Percentiles rank a stretch among this genome's conserved stretches.
Conservation (phyloP, 176 grass and related monocot genomes). For the Themeda triandra region DNA sequence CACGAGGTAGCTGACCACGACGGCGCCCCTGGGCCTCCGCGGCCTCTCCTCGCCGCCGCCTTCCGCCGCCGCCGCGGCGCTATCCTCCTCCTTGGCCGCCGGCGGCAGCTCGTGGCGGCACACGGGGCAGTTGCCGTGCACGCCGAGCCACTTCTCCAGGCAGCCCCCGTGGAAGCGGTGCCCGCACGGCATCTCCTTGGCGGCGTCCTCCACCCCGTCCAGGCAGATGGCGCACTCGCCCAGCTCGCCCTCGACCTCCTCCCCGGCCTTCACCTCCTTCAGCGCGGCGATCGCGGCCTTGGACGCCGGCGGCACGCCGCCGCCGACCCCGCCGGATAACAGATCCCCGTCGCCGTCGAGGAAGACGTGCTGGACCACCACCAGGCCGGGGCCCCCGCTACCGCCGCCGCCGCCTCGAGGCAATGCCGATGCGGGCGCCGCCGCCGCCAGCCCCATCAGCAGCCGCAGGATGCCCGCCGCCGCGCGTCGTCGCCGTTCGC, state of each 20-base stretch:
- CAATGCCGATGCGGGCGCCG: not conserved
- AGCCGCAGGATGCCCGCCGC: constrained; percentile 34
- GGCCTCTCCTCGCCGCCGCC: constrained; percentile 26
- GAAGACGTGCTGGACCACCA: constrained; percentile 35
- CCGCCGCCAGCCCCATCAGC: constrained; percentile 9
- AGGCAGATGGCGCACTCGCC: constrained; percentile 71
- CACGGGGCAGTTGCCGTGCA: constrained; percentile 74
- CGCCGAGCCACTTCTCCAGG: constrained; percentile 66
- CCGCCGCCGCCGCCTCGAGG: not conserved
- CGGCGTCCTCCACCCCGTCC: constrained; percentile 33
- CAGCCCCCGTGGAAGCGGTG: constrained; percentile 79
- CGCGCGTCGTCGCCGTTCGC: constrained; percentile 18
- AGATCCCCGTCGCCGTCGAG: constrained; percentile 12
- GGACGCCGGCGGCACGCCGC: constrained; percentile 49
- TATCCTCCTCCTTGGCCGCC: constrained; percentile 12
- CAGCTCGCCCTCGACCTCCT: not conserved
- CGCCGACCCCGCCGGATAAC: constrained; percentile 29
- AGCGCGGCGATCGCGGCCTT: constrained; percentile 61
- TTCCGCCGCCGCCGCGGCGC: not conserved
- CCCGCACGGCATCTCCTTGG: constrained; percentile 81
- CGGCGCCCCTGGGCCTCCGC: constrained; percentile 1
- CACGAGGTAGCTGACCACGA: constrained; percentile 37
- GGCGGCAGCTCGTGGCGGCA: constrained; percentile 53
- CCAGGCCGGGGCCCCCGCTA: not conserved
- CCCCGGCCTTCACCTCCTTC: constrained; percentile 45